These are phyloP conservation scores for Aquilaria agallochum DNA, from an alignment of 441 rosid species.

Conservation along the genomic window DNA sequence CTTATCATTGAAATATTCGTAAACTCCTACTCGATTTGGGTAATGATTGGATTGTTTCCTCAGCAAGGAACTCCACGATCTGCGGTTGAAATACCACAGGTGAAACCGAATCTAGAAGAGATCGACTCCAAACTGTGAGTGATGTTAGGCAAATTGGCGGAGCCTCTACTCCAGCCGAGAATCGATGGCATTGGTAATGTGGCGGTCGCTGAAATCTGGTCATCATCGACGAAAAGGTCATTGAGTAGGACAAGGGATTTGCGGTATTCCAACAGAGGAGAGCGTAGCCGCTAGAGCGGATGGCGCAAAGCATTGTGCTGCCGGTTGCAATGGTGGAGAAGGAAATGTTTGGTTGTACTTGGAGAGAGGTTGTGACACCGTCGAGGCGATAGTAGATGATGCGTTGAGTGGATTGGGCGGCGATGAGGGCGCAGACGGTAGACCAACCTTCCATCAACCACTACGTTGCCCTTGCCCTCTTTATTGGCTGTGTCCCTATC, in stretches of 20 bases:
- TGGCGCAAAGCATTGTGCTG: slow-evolving; percentile 52
- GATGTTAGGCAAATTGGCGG: too few species aligned
- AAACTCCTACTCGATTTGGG: too few species aligned
- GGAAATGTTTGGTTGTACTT: slow-evolving; percentile 13
- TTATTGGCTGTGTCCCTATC: too few species aligned
- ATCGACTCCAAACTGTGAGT: slow-evolving; percentile 23
- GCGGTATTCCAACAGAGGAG: slow-evolving; percentile 63
- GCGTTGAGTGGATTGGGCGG: slow-evolving; percentile 38
- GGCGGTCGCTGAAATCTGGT: too few species aligned
- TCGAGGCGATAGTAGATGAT: slow-evolving; percentile 49
- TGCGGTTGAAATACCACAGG: slow-evolving; percentile 55
- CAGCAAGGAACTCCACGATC: slow-evolving; percentile 13
- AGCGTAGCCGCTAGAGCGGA: slow-evolving; percentile 67
- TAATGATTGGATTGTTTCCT: too few species aligned
- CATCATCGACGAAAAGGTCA: slow-evolving; percentile 31
- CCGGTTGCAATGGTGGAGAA: slow-evolving; percentile 70
- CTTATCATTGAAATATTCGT: slow-evolving; percentile 5
- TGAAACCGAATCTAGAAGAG: slow-evolving; percentile 67
- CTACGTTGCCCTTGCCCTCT: too few species aligned
- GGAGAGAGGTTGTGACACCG: background rate
- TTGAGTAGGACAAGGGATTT: slow-evolving; percentile 28
- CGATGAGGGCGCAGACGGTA: slow-evolving; percentile 55
- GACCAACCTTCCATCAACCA: too few species aligned
- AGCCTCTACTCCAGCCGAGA: too few species aligned
- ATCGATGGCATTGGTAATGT: too few species aligned